Percentiles rank a stretch among this genome's conserved stretches.
Evolutionary conservation across 345 rosid genomes (phyloP).

Genomic region (Populus nigra): DNA sequence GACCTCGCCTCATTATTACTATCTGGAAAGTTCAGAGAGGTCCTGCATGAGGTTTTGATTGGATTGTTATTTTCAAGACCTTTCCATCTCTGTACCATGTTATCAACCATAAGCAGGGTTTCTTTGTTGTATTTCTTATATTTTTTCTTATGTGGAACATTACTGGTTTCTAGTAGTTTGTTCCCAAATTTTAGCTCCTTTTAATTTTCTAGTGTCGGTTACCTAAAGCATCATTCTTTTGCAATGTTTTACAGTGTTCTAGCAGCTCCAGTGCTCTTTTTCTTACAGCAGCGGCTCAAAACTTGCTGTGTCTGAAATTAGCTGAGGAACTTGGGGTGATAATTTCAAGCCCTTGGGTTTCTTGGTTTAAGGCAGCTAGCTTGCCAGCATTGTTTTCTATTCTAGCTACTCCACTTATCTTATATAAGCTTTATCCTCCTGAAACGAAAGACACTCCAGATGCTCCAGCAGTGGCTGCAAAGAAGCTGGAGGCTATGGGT

Average conservation of each 20-base stretch:
- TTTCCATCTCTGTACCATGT: not conserved
- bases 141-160: not conserved
- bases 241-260: slow-evolving; percentile 57
- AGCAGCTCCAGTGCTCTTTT: slow-evolving; percentile 93
- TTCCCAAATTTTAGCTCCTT: not conserved
- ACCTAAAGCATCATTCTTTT: slow-evolving; percentile 23
- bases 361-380: slow-evolving; percentile 96
- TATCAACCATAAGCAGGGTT: not conserved
- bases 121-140: not conserved
- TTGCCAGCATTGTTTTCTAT: slow-evolving; percentile 73
- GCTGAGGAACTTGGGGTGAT: slow-evolving; percentile 93
- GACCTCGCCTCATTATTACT: not conserved
- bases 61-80: not conserved
- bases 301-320: slow-evolving; percentile 83
- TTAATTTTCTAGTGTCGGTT: slow-evolving; percentile 7
- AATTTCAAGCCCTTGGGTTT: slow-evolving; percentile 79
- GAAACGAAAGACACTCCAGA: slow-evolving; percentile 92
- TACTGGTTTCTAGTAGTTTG: not conserved
- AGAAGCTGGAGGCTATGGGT: slow-evolving; percentile 76
- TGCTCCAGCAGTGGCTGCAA: slow-evolving; percentile 88
- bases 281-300: slow-evolving; percentile 96
- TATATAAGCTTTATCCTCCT: slow-evolving; percentile 91
- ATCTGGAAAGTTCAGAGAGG: not conserved
- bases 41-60: not conserved
- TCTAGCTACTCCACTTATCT: slow-evolving; percentile 68